phyloP scores from a whole-genome alignment of 768 basidiomycete species.

The Mycena kentingensis region DNA sequence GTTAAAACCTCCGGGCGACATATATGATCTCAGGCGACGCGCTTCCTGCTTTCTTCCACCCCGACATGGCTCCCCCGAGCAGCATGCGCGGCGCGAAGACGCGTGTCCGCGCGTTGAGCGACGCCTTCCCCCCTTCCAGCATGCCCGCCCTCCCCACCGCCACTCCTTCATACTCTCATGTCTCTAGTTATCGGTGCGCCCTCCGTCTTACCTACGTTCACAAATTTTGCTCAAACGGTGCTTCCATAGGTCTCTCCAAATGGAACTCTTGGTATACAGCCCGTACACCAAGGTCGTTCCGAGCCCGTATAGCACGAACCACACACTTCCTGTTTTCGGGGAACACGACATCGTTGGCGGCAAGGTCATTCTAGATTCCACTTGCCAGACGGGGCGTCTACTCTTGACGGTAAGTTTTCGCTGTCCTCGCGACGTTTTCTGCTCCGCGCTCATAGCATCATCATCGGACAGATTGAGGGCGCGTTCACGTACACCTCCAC shows the following conservation, averaged over 20 bases:
- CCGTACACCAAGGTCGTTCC: conserved; percentile 56
- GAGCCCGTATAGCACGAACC: conserved; percentile 27
- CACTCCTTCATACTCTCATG: conserved; percentile 40
- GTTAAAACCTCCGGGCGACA: conserved; percentile 3
- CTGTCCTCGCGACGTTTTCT: conserved; percentile 13
- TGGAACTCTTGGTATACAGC: conserved; percentile 65
- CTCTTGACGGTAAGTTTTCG: conserved; percentile 50
- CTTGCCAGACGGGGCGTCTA: conserved; percentile 57
- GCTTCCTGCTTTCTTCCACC: conserved; percentile 2
- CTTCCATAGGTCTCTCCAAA: conserved; percentile 46
- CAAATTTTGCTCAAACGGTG: neutral
- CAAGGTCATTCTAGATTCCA: conserved; percentile 57
- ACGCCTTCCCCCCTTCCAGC: conserved; percentile 33
- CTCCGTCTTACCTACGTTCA: neutral
- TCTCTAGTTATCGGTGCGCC: conserved; percentile 53
- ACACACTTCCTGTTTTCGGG: conserved; percentile 56
- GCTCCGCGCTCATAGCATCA: neutral
- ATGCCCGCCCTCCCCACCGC: conserved; percentile 31
- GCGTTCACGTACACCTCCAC: conserved; percentile 48
- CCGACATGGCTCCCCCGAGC: conserved; percentile 16
- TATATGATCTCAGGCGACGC: conserved; percentile 5
- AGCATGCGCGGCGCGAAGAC: conserved; percentile 4
- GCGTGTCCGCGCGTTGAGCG: conserved; percentile 18
- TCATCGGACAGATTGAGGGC: conserved; percentile 57
- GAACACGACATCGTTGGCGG: conserved; percentile 63